Conservation (phyloP, 805 yeast species). For the Pichia occidentalis region DNA sequence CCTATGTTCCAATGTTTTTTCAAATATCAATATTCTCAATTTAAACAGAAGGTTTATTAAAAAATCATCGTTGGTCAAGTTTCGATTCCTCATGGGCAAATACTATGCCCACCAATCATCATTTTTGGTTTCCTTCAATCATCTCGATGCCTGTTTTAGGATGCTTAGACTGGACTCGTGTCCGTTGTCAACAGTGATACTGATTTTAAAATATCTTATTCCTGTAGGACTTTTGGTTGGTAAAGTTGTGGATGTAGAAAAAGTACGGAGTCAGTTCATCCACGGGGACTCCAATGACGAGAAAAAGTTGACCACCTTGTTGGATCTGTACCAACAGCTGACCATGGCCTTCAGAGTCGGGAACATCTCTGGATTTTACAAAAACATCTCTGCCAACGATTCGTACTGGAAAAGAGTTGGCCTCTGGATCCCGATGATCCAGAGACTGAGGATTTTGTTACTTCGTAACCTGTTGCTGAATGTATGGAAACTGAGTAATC, state of each 20-base stretch:
- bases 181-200: conserved; percentile 13
- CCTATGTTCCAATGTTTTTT: conserved; percentile 54
- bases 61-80: conserved; percentile 41
- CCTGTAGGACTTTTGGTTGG: conserved; percentile 52
- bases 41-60: conserved; percentile 37
- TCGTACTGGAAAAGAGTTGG: conserved; percentile 33
- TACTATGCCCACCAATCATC: conserved; percentile 49
- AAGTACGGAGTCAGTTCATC: conserved; percentile 14
- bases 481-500: conserved; percentile 16
- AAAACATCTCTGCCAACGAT: conserved; percentile 30
- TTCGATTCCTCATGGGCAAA: conserved; percentile 47
- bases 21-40: conserved; percentile 49
- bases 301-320: conserved; percentile 13
- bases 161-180: conserved; percentile 17
- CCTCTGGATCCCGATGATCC: conserved; percentile 38
- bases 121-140: conserved; percentile 39
- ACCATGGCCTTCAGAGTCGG: conserved; percentile 35
- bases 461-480: conserved; percentile 36
- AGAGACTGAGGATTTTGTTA: conserved; percentile 38
- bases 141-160: conserved; percentile 44
- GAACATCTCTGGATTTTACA: conserved; percentile 33
- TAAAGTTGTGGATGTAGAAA: conserved; percentile 35
- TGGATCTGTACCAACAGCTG: conserved; percentile 34
- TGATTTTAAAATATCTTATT: conserved; percentile 39
- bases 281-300: background rate